Conservation (phyloP, 1,139 yeast species). For the Pichia sp. region DNA sequence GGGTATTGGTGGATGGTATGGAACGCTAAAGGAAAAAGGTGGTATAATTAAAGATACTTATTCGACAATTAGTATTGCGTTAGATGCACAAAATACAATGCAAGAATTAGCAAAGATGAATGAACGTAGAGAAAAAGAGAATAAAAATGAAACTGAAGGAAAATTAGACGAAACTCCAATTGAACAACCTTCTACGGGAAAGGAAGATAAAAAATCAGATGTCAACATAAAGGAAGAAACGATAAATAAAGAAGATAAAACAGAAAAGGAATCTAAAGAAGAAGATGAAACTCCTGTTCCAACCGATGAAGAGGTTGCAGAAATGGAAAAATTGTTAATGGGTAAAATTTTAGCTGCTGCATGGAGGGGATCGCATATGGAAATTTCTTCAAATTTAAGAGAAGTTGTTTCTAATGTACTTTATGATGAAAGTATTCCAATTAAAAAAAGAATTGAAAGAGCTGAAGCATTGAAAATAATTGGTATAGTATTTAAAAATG, state of each 20-base stretch:
- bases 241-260: neutral
- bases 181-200: too few relatives aligned
- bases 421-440: constrained; percentile 47
- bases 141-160: constrained; percentile 24
- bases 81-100: constrained; percentile 90
- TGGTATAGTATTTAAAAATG: constrained; percentile 64
- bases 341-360: constrained; percentile 94
- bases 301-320: constrained; percentile 75
- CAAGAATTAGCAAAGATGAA: constrained; percentile 73
- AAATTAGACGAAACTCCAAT: neutral
- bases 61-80: constrained; percentile 76
- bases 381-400: constrained; percentile 80
- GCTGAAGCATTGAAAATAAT: constrained; percentile 73
- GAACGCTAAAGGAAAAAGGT: constrained; percentile 82
- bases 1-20: constrained; percentile 85
- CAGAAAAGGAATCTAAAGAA: neutral
- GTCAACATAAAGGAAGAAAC: neutral
- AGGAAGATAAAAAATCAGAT: neutral
- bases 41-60: constrained; percentile 84
- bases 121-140: constrained; percentile 45
- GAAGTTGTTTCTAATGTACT: constrained; percentile 79
- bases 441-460: constrained; percentile 56
- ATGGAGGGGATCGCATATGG: constrained; percentile 91
- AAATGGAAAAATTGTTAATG: constrained; percentile 76
- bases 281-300: constrained; percentile 40